A percentile compares a stretch with the other conserved stretches of the same genome.
Evolutionary conservation across 306 rosid genomes (phyloP).

Genomic region (Lathyrus oleraceus): DNA sequence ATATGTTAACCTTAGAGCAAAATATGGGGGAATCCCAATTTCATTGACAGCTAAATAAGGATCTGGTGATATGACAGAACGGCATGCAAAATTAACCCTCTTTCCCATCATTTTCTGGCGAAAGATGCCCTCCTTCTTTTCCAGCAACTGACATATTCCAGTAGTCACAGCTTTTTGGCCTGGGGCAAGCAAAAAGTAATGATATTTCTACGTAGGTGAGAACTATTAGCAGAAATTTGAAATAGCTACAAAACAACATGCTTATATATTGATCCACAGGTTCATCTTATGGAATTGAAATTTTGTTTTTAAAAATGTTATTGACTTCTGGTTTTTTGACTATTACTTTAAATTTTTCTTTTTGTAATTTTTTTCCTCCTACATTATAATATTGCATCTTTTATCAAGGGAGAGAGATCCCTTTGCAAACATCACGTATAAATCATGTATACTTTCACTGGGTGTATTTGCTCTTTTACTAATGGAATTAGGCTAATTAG

Average conservation of each 20-base stretch:
- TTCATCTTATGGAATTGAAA: not conserved
- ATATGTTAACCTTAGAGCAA: conserved; percentile 80
- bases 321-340: not conserved
- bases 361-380: conserved; percentile 11
- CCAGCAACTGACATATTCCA: conserved; percentile 89
- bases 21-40: conserved; percentile 95
- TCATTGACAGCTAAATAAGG: conserved; percentile 97
- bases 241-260: not conserved
- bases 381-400: not conserved
- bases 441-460: not conserved
- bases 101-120: conserved; percentile 99
- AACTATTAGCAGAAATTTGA: conserved; percentile 27
- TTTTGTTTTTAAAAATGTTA: conserved; percentile 3
- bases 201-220: conserved; percentile 1
- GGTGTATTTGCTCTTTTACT: conserved; percentile 22
- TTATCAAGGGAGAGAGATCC: not conserved
- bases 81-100: conserved; percentile 95
- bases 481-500: not conserved
- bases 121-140: conserved; percentile 94
- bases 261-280: conserved; percentile 2
- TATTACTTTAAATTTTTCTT: not conserved
- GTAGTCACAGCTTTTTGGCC: conserved; percentile 53
- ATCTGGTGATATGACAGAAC: conserved; percentile 98
- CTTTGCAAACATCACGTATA: not conserved
- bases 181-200: conserved; percentile 44